Conservation (phyloP, 441 rosid genomes). For the Codiaeum variegatum region DNA sequence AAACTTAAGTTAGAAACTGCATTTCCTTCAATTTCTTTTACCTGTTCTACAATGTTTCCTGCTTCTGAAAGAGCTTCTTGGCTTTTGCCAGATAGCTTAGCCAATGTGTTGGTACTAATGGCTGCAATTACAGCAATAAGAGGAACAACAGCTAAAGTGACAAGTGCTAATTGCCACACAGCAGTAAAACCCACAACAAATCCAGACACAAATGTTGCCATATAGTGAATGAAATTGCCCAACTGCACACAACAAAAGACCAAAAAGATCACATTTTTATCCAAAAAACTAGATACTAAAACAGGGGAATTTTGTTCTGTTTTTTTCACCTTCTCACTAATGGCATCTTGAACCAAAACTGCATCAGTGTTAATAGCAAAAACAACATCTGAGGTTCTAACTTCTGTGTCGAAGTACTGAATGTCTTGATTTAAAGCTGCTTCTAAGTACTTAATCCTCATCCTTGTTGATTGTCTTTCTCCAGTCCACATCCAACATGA, state of each 20-base stretch:
- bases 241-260: slow-evolving; percentile 41
- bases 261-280: slow-evolving; percentile 2
- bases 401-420: slow-evolving; percentile 91
- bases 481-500: slow-evolving; percentile 99
- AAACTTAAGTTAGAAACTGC: not conserved
- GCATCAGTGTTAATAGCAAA: slow-evolving; percentile 91
- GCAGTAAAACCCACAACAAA: slow-evolving; percentile 99
- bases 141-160: slow-evolving; percentile 95
- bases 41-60: slow-evolving; percentile 96
- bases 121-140: slow-evolving; percentile 95
- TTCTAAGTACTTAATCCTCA: slow-evolving; percentile 97
- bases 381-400: slow-evolving; percentile 91
- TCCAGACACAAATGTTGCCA: slow-evolving; percentile 97
- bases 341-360: slow-evolving; percentile 98
- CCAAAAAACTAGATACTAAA: slow-evolving; percentile 16
- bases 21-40: slow-evolving; percentile 17
- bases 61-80: slow-evolving; percentile 91
- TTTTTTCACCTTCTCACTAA: slow-evolving; percentile 79
- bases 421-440: slow-evolving; percentile 95
- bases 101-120: slow-evolving; percentile 69
- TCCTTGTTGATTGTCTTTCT: slow-evolving; percentile 94
- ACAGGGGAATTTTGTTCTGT: not conserved
- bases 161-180: slow-evolving; percentile 94
- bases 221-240: slow-evolving; percentile 95
- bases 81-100: slow-evolving; percentile 76